These are phyloP conservation scores for Lentinula guzmanii DNA, from an alignment of 768 basidiomycete genomes.

Conservation along the genomic window DNA sequence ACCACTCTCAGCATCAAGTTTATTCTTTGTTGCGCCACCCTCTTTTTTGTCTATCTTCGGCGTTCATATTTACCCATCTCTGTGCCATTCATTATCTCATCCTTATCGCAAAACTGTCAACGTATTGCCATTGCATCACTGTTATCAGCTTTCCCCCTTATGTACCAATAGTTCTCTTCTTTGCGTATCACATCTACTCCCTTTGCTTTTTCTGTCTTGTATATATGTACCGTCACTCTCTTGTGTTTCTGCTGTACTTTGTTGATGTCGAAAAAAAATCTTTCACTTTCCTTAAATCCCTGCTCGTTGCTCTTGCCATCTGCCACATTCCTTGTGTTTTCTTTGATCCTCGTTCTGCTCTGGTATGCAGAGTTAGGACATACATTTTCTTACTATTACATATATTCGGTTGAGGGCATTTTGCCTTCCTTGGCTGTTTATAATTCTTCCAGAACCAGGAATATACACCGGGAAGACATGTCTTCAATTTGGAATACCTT, in stretches of 20 bases:
- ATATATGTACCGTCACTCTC: background rate
- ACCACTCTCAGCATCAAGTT: background rate
- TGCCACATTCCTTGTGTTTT: background rate
- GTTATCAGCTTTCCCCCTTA: background rate
- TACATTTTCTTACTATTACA: background rate
- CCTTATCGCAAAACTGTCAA: background rate
- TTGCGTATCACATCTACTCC: background rate
- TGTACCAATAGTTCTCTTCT: background rate
- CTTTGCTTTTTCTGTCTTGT: background rate
- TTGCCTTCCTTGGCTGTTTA: background rate
- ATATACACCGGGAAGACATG: background rate
- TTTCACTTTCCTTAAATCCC: background rate
- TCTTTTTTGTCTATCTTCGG: background rate
- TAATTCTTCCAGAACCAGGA: background rate
- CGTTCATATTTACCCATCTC: background rate
- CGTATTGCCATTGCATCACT: background rate
- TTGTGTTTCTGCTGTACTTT: background rate
- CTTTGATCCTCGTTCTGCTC: background rate
- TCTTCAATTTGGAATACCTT: background rate
- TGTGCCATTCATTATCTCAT: constrained; percentile 1
- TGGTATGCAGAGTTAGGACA: background rate
- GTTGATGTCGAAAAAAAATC: too few relatives aligned
- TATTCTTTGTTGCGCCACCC: background rate
- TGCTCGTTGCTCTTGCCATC: background rate
- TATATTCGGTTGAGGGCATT: background rate